These are phyloP conservation scores for Aspergillus transmontanensis DNA, from an alignment of 2,329 filamentous ascomycete genomes.

Conservation along the genomic window DNA sequence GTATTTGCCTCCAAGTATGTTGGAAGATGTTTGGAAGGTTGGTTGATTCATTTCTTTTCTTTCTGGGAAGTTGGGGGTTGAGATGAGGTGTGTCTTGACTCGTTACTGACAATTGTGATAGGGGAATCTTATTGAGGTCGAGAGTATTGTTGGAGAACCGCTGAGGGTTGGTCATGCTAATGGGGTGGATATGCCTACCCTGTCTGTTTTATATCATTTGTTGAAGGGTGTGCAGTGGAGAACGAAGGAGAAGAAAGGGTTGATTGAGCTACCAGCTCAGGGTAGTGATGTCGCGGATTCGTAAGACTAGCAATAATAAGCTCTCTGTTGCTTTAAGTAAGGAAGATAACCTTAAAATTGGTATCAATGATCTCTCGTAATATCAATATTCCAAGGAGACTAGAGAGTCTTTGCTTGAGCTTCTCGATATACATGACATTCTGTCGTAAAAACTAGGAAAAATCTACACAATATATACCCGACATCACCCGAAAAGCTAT, in stretches of 20 bases:
- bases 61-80: background rate
- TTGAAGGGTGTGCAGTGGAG: constrained; percentile 7
- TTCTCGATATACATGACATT: background rate
- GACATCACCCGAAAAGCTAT: background rate
- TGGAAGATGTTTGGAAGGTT: constrained; percentile 42
- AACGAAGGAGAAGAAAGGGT: background rate
- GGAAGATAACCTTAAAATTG: background rate
- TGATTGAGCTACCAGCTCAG: background rate
- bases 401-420: background rate
- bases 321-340: no score
- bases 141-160: constrained; percentile 58
- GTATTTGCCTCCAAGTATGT: constrained; percentile 44
- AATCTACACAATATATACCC: background rate
- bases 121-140: constrained; percentile 59
- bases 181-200: constrained; percentile 44
- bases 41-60: background rate
- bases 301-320: no score
- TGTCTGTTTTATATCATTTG: constrained; percentile 11
- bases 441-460: background rate
- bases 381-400: background rate
- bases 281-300: background rate
- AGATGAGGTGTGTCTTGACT: background rate
- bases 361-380: background rate
- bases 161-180: constrained; percentile 50
- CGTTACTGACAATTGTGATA: constrained; percentile 15